Base-by-base conservation (phyloP, 441 rosid genomes). In the Daphne laureola region DNA sequence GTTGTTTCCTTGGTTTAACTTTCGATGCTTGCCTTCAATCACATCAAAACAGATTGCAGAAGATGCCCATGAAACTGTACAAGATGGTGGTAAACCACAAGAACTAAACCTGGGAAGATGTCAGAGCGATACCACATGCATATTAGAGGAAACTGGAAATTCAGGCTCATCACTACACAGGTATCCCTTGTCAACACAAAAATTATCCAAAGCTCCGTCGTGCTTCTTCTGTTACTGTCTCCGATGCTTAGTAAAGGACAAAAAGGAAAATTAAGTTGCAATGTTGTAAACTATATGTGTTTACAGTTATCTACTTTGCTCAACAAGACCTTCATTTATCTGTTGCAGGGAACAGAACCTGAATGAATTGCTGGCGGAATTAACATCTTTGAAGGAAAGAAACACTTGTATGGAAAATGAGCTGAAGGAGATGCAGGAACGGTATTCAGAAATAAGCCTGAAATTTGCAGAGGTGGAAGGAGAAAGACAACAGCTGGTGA, bases 391-490 rank as follows among this genome's bases (percentile, higher is more conserved):
- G 62, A 73, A 73, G 73, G 92, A 80, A 67, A 73, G 59, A 65
- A 84, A 84, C 62, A 44, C 59, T 47, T 21, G 43, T 3, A 83
- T 87, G 95, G 94, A 78, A 68, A 58, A 43, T 12, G 98, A 90
- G 54, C 76, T 91, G 61, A 81, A 78, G 62, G 90, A 87, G 59
- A 84, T 85, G 84, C 90, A 85, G 75, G 85, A 77, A 58, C 78
- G 89, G 57, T 87, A 90, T 63, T 87, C 88, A 27, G 89, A 81
- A 72, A 84, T 82, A 71, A 92, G 98, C 72, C 82, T 92, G 70
- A 84, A 68, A 71, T 92, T 86, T 46, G 96, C 96, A 14, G 95
- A 92, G 76, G 98, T 92, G 4, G 98, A 92, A 79, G 94, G 96
- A 7, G 94, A 92, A 76, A 74, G 98, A 63, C 95, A 92, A 59